Evolutionary conservation across 495 filamentous ascomycete species (phyloP), one percentile per base, ranked within the genome.

Genomic region (Astrothelium subdiscretum): DNA sequence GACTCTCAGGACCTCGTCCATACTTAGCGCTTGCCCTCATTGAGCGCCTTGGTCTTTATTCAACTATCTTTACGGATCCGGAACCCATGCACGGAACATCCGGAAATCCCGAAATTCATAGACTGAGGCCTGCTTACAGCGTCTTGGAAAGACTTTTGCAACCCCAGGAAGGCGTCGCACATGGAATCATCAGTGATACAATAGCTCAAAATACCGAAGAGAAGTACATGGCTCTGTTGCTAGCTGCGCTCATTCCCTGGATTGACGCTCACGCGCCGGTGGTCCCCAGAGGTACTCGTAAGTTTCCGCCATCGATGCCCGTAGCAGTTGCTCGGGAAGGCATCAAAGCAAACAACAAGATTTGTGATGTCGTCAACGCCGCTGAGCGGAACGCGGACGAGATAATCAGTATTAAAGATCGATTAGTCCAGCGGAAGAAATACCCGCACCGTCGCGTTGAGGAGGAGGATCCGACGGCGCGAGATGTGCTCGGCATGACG

Each of bases 221-320:
- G 29, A 60, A 67, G 0, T 91, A 87, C 66, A 76, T 84, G 54
- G 84, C 89, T 3, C 97, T 92, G 91, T 75, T 87, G 18, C 77
- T 94, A 18, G 81, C 84, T 3, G 81, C 90, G 3, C 74, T 95
- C 51, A 79, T 83, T 29, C 92, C 94, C 1, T 98, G 90, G 87
- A 79, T 81, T 1, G 78, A 76, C 52, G 76, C 87, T 1, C 78
- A 80, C 3, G 69, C 75, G 42, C 66, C 81, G 57, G 66, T 70
- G 26, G 68, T 72, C 38, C 15, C 59, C 5, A 80, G 74, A 57
- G 61, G 68, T 6, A 81, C 78, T 66, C 72, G 71, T 26, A 84
- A 79, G 62, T 65, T 68, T 29, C 73, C 74, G 10, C 79, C 81
- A 26, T 79, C 78, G 31, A 79, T 79, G 27, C 80, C 82, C 57